phyloP scores from a whole-genome alignment of 345 rosid species.

The Aethionema arabicum region DNA sequence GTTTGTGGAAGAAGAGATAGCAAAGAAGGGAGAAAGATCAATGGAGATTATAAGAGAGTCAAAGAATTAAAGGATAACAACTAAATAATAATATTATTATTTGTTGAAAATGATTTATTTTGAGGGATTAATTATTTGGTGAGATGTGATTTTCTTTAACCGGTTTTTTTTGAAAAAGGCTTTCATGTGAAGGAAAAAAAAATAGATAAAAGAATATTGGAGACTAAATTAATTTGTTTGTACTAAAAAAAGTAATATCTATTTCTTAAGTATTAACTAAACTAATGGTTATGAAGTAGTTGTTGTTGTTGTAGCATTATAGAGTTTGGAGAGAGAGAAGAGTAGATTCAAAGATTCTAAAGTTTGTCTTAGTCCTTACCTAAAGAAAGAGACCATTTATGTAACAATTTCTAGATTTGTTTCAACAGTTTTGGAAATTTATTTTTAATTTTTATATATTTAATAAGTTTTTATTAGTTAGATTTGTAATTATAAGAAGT shows the following conservation, averaged over 20 bases:
- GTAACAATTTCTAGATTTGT: constrained; percentile 3
- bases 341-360: constrained; percentile 35
- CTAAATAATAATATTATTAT: constrained; percentile 6
- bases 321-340: constrained; percentile 38
- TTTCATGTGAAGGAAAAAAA: constrained; percentile 50
- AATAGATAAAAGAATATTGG: too few species aligned
- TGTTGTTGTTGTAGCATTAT: constrained; percentile 31
- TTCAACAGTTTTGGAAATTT: constrained; percentile 23
- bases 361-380: constrained; percentile 34
- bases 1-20: constrained; percentile 14
- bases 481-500: too few species aligned
- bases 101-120: constrained; percentile 38
- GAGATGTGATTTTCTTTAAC: constrained; percentile 54
- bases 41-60: constrained; percentile 27
- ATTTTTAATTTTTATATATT: background rate
- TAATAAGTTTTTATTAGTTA: too few species aligned
- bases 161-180: constrained; percentile 41
- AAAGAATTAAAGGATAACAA: constrained; percentile 17
- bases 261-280: too few species aligned
- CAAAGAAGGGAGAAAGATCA: constrained; percentile 30
- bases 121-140: constrained; percentile 49
- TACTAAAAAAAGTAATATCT: too few species aligned
- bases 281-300: constrained; percentile 16
- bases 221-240: too few species aligned
- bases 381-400: constrained; percentile 30